These are phyloP conservation scores for Colletotrichum spaethianum DNA, from an alignment of 2,329 filamentous ascomycete genomes.

Conservation along the genomic window DNA sequence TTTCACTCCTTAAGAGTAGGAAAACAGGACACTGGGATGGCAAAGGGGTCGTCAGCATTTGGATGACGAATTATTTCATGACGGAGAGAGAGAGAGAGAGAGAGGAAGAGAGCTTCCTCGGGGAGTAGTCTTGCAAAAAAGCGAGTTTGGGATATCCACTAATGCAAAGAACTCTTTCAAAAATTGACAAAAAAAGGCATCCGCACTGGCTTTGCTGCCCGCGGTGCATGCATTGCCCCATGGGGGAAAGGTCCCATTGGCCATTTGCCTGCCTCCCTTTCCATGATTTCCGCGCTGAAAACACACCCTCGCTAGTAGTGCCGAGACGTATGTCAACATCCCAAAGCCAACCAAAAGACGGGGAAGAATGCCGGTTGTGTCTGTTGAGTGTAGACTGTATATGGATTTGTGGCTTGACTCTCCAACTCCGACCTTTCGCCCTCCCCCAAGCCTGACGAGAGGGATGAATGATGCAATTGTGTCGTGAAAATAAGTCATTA, in stretches of 20 bases:
- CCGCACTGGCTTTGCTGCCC: background rate
- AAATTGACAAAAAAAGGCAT: background rate
- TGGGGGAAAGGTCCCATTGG: background rate
- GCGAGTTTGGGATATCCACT: slow-evolving; percentile 34
- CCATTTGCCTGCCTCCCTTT: background rate
- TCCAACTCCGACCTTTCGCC: slow-evolving; percentile 14
- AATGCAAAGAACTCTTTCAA: slow-evolving; percentile 21
- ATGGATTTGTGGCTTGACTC: background rate
- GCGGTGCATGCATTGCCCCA: slow-evolving; percentile 1
- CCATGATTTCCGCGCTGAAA: slow-evolving; percentile 1
- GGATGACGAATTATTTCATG: background rate
- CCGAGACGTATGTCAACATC: background rate
- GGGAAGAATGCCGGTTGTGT: background rate
- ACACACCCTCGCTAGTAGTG: background rate
- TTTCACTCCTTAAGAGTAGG: background rate
- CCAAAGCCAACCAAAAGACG: background rate
- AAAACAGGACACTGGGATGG: background rate
- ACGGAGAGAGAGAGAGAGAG: background rate
- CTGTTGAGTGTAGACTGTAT: slow-evolving; percentile 1
- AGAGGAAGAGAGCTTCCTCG: background rate
- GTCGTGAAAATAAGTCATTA: slow-evolving; percentile 8
- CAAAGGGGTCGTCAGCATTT: background rate
- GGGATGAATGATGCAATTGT: slow-evolving; percentile 15
- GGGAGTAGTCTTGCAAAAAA: slow-evolving; percentile 6
- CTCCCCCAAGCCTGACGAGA: slow-evolving; percentile 3